Evolutionary conservation across 2,329 filamentous ascomycete genomes (phyloP), one percentile per base, ranked within the genome.

Genomic region (Cladosporium sphaerospermum): DNA sequence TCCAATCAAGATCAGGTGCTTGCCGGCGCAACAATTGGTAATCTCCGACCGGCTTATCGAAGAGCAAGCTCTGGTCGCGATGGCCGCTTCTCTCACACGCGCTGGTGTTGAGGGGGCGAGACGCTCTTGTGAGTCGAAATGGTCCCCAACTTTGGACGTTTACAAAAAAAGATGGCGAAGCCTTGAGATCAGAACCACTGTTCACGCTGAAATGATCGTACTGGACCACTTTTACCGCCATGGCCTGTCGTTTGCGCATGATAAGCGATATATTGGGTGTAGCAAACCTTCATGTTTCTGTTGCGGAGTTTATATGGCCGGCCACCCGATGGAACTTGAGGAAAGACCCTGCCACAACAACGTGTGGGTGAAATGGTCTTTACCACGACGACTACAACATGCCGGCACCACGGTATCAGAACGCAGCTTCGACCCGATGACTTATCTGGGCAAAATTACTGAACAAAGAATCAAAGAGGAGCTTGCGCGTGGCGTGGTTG

Each of bases 241-340:
- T 31, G 13, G 23, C 14, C 44, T 46, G 23, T n/a, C 10, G 4
- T 46, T 46, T 28, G 23, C 32, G 4, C 16, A 32, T 13, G 32
- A 19, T n/a, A n/a, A 32, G 11, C 11, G 18, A 13, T 46, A 46
- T 18, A 46, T 46, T 46, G 44, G 44, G 8, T 46, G 44, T 28
- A 46, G 44, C 44, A 46, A 46, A 28, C 44, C 44, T 3, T 46
- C 44, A 13, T 46, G 44, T 18, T 46, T 23, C 14, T 46, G 19
- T 28, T 46, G 44, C 23, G 9, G 10, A 23, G 23, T 32, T 8
- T 46, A 46, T 28, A 33, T 46, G 32, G 14, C 10, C 14, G 19
- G 18, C 7, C 44, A 46, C 32, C 44, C 44, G n/a, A n/a, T 46
- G 32, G 11, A 36, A n/a, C 44, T 18, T 8, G 13, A 14, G 16